phyloP scores from a whole-genome alignment of 805 yeast species.

The Ogataea pilisensis region DNA sequence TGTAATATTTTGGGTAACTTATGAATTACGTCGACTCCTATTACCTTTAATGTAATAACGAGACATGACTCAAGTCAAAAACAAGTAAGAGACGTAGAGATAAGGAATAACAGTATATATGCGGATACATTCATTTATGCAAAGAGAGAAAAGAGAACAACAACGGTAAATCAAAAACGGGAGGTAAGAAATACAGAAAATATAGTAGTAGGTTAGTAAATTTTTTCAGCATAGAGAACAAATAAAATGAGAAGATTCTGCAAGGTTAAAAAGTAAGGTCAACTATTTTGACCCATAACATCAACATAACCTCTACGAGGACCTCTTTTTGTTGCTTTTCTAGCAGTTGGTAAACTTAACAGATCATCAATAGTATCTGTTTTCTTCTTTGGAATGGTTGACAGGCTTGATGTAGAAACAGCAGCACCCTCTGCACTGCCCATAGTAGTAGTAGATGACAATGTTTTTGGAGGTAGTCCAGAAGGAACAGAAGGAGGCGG shows the following conservation, averaged over 20 bases:
- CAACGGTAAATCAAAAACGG: too few species aligned
- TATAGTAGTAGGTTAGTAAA: too few species aligned
- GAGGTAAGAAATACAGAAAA: too few species aligned
- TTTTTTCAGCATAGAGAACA: background rate
- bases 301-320: constrained; percentile 60
- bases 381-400: constrained; percentile 13
- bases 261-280: too few species aligned
- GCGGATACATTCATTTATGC: too few species aligned
- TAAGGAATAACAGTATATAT: too few species aligned
- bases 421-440: background rate
- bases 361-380: constrained; percentile 28
- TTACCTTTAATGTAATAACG: too few species aligned
- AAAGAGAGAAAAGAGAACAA: too few species aligned
- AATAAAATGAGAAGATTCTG: background rate
- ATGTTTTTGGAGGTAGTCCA: constrained; percentile 24
- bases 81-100: too few species aligned
- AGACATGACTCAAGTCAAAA: too few species aligned
- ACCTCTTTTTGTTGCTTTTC: constrained; percentile 48
- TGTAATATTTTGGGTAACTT: too few species aligned
- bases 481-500: constrained; percentile 24
- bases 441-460: constrained; percentile 27
- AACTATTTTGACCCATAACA: constrained; percentile 42
- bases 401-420: background rate
- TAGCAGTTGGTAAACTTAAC: constrained; percentile 29
- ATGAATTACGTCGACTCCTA: too few species aligned